Evolutionary conservation across 2,329 filamentous ascomycete genomes (phyloP).

Genomic region (Lanzia echinophila): DNA sequence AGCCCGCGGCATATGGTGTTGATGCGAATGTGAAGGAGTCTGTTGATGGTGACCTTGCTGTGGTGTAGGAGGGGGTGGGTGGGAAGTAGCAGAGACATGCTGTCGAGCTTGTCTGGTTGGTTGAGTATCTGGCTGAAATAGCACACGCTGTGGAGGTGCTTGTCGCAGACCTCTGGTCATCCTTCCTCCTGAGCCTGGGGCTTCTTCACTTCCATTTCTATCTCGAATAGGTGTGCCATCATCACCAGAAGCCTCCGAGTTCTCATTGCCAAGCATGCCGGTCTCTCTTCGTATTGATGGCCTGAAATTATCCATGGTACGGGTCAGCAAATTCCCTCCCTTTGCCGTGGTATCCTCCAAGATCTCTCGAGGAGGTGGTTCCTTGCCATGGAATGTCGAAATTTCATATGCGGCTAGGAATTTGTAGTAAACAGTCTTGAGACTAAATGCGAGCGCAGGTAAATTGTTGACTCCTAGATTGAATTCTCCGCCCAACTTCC

Average conservation of each 20-base stretch:
- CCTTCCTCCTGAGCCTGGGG: constrained; percentile 46
- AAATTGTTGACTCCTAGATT: constrained; percentile 68
- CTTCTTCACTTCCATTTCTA: constrained; percentile 41
- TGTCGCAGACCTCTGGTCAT: constrained; percentile 65
- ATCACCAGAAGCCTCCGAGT: constrained; percentile 53
- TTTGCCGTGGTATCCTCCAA: constrained; percentile 73
- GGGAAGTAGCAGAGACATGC: constrained; percentile 43
- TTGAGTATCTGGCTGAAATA: constrained; percentile 76
- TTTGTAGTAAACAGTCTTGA: constrained; percentile 87
- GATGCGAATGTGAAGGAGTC: constrained; percentile 20
- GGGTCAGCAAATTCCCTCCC: constrained; percentile 69
- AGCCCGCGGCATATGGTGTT: constrained; percentile 24
- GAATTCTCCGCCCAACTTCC: constrained; percentile 67
- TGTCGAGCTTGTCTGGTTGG: constrained; percentile 58
- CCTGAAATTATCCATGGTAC: constrained; percentile 72
- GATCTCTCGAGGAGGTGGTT: constrained; percentile 82
- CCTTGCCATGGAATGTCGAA: constrained; percentile 65
- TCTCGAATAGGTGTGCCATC: constrained; percentile 53
- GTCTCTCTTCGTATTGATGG: constrained; percentile 37
- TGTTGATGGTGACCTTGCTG: constrained; percentile 16
- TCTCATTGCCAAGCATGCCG: constrained; percentile 43
- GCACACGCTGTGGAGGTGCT: constrained; percentile 75
- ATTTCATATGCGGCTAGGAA: constrained; percentile 86
- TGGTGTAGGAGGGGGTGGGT: constrained; percentile 20
- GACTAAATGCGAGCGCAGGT: constrained; percentile 74